Evolutionary conservation across 257 asterid species (phyloP).

Genomic region (Jacaranda mimosifolia): DNA sequence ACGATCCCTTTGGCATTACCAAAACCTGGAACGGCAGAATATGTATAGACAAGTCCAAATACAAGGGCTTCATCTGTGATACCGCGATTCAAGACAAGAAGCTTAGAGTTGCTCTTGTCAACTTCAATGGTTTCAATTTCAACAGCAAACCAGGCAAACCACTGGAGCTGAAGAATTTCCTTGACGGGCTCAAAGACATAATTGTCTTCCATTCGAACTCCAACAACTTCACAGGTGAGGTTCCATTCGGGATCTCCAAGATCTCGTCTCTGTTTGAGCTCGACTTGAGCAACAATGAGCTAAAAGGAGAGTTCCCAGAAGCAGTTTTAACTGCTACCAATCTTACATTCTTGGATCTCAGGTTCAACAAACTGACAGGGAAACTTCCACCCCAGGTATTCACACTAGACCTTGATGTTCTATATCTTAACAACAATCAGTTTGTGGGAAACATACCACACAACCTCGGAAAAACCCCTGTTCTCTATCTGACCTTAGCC

Average conservation of each 20-base stretch:
- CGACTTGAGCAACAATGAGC: constrained; percentile 74
- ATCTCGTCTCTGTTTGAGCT: constrained; percentile 55
- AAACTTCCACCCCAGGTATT: constrained; percentile 51
- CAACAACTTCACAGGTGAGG: constrained; percentile 49
- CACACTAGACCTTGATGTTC: constrained; percentile 64
- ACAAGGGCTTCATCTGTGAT: constrained; percentile 66
- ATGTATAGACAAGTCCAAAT: constrained; percentile 49
- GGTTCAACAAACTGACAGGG: constrained; percentile 61
- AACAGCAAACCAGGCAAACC: not conserved
- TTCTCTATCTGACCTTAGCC: constrained; percentile 59
- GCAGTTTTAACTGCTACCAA: constrained; percentile 52
- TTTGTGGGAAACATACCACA: constrained; percentile 56
- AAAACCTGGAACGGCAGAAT: constrained; percentile 59
- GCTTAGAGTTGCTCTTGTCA: constrained; percentile 45
- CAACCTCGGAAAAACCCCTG: constrained; percentile 53
- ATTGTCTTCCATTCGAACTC: constrained; percentile 67
- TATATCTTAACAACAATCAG: constrained; percentile 69
- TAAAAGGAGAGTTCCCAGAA: constrained; percentile 56
- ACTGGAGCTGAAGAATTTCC: constrained; percentile 31
- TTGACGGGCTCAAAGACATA: constrained; percentile 40
- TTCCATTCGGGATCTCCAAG: constrained; percentile 43
- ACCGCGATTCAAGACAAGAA: constrained; percentile 32
- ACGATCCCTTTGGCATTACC: constrained; percentile 37
- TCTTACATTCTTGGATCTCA: constrained; percentile 68
- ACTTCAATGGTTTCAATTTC: constrained; percentile 51